These are phyloP conservation scores for Testicularia cyperi DNA, from an alignment of 1,284 basidiomycete genomes.

Conservation along the genomic window DNA sequence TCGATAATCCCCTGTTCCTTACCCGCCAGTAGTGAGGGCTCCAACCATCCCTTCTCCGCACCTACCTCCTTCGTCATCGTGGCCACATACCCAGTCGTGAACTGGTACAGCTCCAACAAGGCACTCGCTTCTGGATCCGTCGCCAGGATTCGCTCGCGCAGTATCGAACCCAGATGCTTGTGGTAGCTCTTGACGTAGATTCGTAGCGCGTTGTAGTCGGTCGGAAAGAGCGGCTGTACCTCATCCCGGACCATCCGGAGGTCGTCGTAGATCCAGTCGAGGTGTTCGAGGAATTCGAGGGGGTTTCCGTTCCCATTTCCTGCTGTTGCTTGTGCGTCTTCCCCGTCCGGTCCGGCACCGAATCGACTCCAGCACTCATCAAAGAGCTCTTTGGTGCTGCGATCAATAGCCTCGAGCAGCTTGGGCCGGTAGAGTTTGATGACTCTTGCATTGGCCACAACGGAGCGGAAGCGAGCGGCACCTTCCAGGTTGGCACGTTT, in stretches of 20 bases:
- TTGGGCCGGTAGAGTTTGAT: conserved; percentile 96
- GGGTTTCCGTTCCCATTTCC: too few relatives aligned
- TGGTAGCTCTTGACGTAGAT: conserved; percentile 89
- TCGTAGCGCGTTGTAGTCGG: conserved; percentile 81
- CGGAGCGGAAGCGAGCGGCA: conserved; percentile 50
- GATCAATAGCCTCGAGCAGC: conserved; percentile 76
- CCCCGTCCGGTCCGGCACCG: too few relatives aligned
- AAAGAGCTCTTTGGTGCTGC: conserved; percentile 76
- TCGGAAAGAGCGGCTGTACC: conserved; percentile 86
- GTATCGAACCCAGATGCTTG: conserved; percentile 75
- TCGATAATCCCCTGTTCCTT: conserved; percentile 91
- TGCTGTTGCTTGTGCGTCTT: too few relatives aligned
- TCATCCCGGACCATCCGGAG: conserved; percentile 84
- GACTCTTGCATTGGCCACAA: conserved; percentile 68
- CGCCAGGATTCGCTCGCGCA: conserved; percentile 72
- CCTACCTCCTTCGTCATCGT: conserved; percentile 87
- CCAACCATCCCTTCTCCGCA: conserved; percentile 66
- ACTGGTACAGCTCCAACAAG: conserved; percentile 81
- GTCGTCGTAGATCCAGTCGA: conserved; percentile 93
- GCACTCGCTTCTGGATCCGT: conserved; percentile 79
- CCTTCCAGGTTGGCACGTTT: conserved; percentile 76
- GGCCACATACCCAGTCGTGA: conserved; percentile 91
- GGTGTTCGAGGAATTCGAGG: conserved; percentile 73
- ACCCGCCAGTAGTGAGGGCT: conserved; percentile 77
- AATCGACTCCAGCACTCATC: conserved; percentile 69